Evolutionary conservation across 2,329 filamentous ascomycete species (phyloP).

Genomic region (Fusarium haematococcum): DNA sequence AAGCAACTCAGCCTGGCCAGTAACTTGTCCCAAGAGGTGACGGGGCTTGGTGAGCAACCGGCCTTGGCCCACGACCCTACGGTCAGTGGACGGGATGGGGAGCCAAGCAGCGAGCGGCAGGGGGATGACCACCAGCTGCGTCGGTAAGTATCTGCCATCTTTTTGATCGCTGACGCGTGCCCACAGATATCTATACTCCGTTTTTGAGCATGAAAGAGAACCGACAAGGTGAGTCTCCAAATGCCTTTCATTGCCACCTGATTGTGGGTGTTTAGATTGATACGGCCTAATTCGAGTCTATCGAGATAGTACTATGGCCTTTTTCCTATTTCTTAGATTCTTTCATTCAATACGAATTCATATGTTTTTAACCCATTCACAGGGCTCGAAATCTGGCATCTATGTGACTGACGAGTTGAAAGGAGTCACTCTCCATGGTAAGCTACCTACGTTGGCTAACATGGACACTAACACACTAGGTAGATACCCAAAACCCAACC

Average conservation of each 20-base stretch:
- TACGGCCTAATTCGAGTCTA: neutral
- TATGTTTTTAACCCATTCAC: neutral
- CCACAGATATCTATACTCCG: neutral
- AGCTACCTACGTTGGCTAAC: neutral
- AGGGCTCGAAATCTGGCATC: neutral
- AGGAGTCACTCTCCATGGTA: neutral
- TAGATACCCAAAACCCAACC: neutral
- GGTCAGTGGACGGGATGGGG: neutral
- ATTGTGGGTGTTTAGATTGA: neutral
- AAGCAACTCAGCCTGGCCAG: neutral
- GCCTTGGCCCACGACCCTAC: neutral
- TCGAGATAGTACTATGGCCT: neutral
- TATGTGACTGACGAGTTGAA: neutral
- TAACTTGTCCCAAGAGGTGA: neutral
- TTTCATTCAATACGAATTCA: neutral
- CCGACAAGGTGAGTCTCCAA: neutral
- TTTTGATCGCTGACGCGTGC: neutral
- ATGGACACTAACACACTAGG: neutral
- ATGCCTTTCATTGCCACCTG: neutral
- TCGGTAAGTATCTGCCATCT: neutral
- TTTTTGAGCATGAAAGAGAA: neutral
- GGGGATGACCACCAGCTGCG: neutral
- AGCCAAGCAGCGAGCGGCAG: neutral
- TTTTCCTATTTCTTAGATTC: neutral
- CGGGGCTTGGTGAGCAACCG: neutral